Conservation (phyloP, 768 basidiomycete genomes). For the Tylopilus intermedius region DNA sequence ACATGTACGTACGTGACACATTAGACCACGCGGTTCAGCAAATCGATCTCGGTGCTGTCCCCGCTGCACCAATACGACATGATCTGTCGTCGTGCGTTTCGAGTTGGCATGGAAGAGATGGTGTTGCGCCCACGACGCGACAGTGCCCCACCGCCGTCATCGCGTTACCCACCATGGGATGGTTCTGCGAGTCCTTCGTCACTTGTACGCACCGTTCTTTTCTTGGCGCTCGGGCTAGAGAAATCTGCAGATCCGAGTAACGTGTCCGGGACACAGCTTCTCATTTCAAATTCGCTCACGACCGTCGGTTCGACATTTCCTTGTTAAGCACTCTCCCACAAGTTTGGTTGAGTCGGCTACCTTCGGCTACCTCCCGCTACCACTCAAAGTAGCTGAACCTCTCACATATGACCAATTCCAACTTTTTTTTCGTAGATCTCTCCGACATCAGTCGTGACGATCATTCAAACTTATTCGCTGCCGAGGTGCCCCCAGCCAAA, state of each 20-base stretch:
- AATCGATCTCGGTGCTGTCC: slow-evolving; percentile 6
- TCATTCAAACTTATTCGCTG: neutral
- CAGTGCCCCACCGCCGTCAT: neutral
- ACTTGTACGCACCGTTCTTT: slow-evolving; percentile 10
- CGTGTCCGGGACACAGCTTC: slow-evolving; percentile 24
- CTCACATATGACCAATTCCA: no score
- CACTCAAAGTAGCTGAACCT: no score
- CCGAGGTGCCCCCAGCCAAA: neutral
- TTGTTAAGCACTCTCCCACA: slow-evolving; percentile 1
- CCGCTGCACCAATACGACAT: neutral
- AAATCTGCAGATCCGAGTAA: slow-evolving; percentile 33
- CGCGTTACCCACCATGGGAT: neutral
- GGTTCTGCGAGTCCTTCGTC: neutral
- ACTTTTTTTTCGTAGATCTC: neutral
- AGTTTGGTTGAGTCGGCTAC: neutral
- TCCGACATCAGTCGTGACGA: neutral
- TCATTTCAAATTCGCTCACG: slow-evolving; percentile 27
- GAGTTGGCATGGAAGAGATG: slow-evolving; percentile 10
- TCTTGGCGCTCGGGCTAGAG: slow-evolving; percentile 9
- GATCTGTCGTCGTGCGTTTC: slow-evolving; percentile 1
- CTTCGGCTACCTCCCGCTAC: neutral
- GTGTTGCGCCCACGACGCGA: neutral
- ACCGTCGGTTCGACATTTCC: slow-evolving; percentile 9
- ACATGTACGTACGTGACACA: slow-evolving; percentile 24
- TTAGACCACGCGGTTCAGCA: slow-evolving; percentile 4